phyloP scores from a whole-genome alignment of 2,329 filamentous ascomycete species.

The Amylocarpus encephaloides region DNA sequence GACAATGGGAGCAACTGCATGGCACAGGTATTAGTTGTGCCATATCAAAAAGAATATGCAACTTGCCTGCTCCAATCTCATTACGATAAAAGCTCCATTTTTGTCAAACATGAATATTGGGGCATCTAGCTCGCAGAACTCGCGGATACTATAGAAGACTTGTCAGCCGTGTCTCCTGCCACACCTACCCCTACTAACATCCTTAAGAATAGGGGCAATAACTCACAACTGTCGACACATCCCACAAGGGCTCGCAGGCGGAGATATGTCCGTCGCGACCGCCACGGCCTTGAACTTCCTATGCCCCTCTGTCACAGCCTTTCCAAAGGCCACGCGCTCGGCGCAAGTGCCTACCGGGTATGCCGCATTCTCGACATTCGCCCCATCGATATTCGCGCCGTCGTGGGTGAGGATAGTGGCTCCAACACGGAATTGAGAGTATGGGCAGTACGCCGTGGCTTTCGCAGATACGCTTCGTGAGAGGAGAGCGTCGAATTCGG shows the following conservation, averaged over 20 bases:
- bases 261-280: conserved; percentile 72
- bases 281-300: conserved; percentile 68
- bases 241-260: conserved; percentile 74
- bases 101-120: conserved; percentile 93
- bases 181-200: background rate
- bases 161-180: background rate
- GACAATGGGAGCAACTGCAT: conserved; percentile 58
- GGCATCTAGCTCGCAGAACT: conserved; percentile 62
- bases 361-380: conserved; percentile 84
- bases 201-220: background rate
- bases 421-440: conserved; percentile 73
- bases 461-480: conserved; percentile 69
- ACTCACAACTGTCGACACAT: conserved; percentile 92
- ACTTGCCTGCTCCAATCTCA: conserved; percentile 60
- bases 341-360: conserved; percentile 96
- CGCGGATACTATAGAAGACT: conserved; percentile 53
- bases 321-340: conserved; percentile 81
- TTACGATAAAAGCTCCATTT: conserved; percentile 63
- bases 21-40: background rate
- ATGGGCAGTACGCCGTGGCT: conserved; percentile 69
- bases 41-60: background rate
- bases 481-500: conserved; percentile 61
- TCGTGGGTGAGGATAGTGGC: conserved; percentile 62
- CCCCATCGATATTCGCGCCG: conserved; percentile 52
- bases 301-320: conserved; percentile 54